phyloP scores from a whole-genome alignment of 1,139 yeast genomes.

The Suhomyces choctaworum region DNA sequence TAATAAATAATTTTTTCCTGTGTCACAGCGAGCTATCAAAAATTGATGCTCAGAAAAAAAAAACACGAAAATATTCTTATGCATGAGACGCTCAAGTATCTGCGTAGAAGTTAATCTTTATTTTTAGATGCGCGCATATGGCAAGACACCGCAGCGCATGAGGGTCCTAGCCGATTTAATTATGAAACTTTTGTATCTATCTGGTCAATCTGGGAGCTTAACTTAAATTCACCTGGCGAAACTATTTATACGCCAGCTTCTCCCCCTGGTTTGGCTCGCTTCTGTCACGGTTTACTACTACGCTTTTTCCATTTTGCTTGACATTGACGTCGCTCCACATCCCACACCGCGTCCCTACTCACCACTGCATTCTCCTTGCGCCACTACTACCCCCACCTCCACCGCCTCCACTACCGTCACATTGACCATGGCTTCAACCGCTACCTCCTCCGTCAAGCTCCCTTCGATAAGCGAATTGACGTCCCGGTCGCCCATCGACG shows the following conservation, averaged over 20 bases:
- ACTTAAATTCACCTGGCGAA: slow-evolving; percentile 8
- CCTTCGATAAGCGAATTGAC: slow-evolving; percentile 42
- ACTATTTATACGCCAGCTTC: slow-evolving; percentile 6
- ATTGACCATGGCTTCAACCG: slow-evolving; percentile 6
- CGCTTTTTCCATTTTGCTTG: too few species aligned
- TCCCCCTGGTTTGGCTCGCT: too few species aligned
- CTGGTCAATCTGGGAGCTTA: slow-evolving; percentile 10
- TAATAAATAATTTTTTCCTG: too few species aligned
- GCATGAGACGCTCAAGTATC: slow-evolving; percentile 13
- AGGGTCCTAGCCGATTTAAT: slow-evolving; percentile 14
- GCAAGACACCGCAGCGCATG: slow-evolving; percentile 8
- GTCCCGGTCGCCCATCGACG: slow-evolving; percentile 18
- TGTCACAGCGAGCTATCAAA: too few species aligned
- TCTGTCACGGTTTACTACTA: too few species aligned
- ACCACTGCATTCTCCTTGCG: slow-evolving; percentile 1
- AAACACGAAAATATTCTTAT: slow-evolving; percentile 7
- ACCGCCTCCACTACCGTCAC: too few species aligned
- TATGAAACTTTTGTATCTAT: slow-evolving; percentile 10
- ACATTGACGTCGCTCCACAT: not conserved
- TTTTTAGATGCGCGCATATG: slow-evolving; percentile 8
- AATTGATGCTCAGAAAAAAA: too few species aligned
- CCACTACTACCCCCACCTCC: not conserved
- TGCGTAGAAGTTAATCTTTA: slow-evolving; percentile 12
- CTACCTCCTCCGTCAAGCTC: slow-evolving; percentile 22
- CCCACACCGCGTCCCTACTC: not conserved